Evolutionary conservation across 495 filamentous ascomycete species (phyloP), one percentile per base, ranked within the genome.

Genomic region (Evernia prunastri): DNA sequence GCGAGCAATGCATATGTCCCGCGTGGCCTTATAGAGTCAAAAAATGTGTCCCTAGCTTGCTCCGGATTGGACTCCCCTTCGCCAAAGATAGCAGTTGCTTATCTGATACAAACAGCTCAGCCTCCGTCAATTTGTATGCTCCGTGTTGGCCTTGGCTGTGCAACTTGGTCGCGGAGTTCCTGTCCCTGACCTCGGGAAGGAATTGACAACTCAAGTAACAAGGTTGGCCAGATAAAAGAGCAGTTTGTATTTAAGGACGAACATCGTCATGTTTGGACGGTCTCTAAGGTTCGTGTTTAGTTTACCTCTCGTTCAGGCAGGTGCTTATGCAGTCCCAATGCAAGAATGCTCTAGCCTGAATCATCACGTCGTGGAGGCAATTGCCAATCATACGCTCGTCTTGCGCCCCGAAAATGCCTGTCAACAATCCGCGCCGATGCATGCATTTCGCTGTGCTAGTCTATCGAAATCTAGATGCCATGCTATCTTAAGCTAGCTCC

Each of bases 401-500:
- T 10, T 3, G 51, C 29, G 29, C 29, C 51, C 18, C 29, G 17
- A 29, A 54, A 33, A 54, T 54, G 51, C 51, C 51, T 4, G 11
- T 12, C 29, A 7, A 49, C 0, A 54, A 31, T 33, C 15, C 27
- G 51, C 51, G n/a, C 51, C 51, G 7, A 33, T 54, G 17, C 15
- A 54, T 54, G 29, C 51, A 51, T 33, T 54, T 54, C 51, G 51
- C 51, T 54, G 15, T 54, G 51, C 51, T 54, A 59, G 35, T 40
- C 40, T 59, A 59, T 40, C 3, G 35, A 20, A 36, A 78, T 54
- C 33, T 20, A 18, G 51, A 33, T 54, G 27, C 51, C 20, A 54
- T 54, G 51, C 51, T 77, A 86, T 72, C 80, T 92, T 85, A 97
- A 82, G 85, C 90, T 96, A 91, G 96, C 86, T 84, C 89, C 89